Evolutionary conservation across 2,329 filamentous ascomycete species (phyloP), one percentile per base, ranked within the genome.

Genomic region (Elsinoe fawcettii): DNA sequence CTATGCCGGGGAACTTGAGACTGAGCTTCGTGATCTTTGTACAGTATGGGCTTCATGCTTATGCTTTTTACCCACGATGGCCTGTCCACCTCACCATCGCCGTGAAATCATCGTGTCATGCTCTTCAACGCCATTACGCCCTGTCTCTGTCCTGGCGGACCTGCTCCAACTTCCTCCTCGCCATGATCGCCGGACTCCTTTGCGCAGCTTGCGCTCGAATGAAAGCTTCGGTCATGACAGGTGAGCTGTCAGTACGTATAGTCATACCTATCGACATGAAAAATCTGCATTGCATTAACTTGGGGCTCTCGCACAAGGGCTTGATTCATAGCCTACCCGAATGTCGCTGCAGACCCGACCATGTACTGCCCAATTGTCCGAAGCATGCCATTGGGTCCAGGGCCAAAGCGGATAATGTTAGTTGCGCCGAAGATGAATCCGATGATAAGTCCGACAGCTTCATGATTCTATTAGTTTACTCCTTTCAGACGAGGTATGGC

Each of bases 261-360:
- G 95, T 91, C 66, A 90, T 96, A 65, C 93, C 93, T 65, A 99
- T 96, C 58, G 89, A 92, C 93, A 99, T 99, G 80, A 99, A 99
- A 77, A 97, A 96, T 56, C 81, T 84, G 63, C 20, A 23, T 16
- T 14, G n/a, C 12, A 8, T 51, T 5, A 25, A 16, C 23, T 37
- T 20, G 5, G 18, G 44, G 2, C 23, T 46, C 20, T 41, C 27
- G 27, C 39, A 6, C n/a, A 11, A 12, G 8, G 18, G 16, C 7
- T 12, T 22, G n/a, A 22, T 9, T n/a, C 12, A 14, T 27, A 12
- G 23, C 30, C 3, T 59, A 60, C 60, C 60, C 59, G 54, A 56
- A 99, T 8, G 92, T 97, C 47, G 90, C 90, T 39, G 91, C 91
- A 23, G 92, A 97, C 44, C 89, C 91, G 32, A 89, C 75, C 93